phyloP scores from a whole-genome alignment of 306 rosid genomes.

The Glycine tomentella region DNA sequence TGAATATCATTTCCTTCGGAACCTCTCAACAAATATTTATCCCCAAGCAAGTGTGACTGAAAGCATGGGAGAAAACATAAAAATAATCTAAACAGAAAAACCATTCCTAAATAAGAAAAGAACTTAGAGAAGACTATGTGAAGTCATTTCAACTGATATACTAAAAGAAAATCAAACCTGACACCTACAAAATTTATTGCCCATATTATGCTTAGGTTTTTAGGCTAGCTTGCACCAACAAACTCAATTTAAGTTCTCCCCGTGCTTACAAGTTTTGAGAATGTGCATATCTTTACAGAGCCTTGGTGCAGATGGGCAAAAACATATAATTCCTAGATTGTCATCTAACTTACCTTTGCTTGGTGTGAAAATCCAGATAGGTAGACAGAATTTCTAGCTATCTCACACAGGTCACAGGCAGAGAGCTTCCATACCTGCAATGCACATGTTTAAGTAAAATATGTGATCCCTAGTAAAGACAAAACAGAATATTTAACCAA shows the following conservation, averaged over 20 bases:
- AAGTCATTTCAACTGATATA: not conserved
- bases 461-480: conserved; percentile 6
- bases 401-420: conserved; percentile 85
- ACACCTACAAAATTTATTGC: no score
- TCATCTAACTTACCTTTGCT: conserved; percentile 66
- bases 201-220: no score
- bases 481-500: conserved; percentile 30
- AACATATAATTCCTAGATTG: not conserved
- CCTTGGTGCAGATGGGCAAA: not conserved
- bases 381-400: conserved; percentile 88
- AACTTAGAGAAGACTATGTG: conserved; percentile 6
- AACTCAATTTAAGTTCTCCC: not conserved
- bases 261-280: not conserved
- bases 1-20: conserved; percentile 83
- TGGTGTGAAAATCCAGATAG: conserved; percentile 88
- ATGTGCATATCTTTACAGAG: not conserved
- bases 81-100: conserved; percentile 6
- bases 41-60: conserved; percentile 85
- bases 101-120: conserved; percentile 8
- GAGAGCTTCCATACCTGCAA: conserved; percentile 89
- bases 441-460: conserved; percentile 15
- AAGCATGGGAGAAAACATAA: conserved; percentile 25
- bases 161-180: not conserved
- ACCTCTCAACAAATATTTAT: conserved; percentile 69
- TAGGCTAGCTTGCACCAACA: not conserved